Conservation (phyloP, 2,329 filamentous ascomycete species). For the Hysterium pulicare region DNA sequence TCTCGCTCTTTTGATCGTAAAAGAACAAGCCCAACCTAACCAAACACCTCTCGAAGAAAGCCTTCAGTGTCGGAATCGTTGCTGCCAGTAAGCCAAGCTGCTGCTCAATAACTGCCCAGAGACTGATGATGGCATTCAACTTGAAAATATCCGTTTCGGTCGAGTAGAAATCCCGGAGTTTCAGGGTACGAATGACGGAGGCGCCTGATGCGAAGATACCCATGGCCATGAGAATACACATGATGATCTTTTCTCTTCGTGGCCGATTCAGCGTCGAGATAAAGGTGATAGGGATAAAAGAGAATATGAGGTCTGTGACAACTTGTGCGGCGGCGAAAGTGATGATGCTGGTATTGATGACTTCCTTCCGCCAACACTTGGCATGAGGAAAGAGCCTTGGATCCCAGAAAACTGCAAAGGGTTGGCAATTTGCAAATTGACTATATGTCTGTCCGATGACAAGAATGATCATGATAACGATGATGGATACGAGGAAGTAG, state of each 20-base stretch:
- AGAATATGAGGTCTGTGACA: conserved; percentile 17
- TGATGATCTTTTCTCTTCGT: conserved; percentile 20
- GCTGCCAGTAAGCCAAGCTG: conserved; percentile 26
- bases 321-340: conserved; percentile 17
- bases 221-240: conserved; percentile 20
- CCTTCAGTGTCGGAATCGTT: conserved; percentile 25
- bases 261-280: conserved; percentile 19
- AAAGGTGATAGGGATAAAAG: conserved; percentile 19
- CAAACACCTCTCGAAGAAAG: conserved; percentile 15
- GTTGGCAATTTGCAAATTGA: conserved; percentile 25
- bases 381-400: conserved; percentile 13
- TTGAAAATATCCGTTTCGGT: conserved; percentile 16
- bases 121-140: conserved; percentile 15
- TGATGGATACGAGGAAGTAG: conserved; percentile 17
- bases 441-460: conserved; percentile 18
- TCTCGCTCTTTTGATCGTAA: conserved; percentile 17
- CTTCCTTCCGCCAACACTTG: conserved; percentile 11
- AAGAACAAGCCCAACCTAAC: conserved; percentile 15
- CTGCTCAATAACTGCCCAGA: conserved; percentile 24
- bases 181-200: conserved; percentile 21
- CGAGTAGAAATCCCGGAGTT: conserved; percentile 16
- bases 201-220: conserved; percentile 19
- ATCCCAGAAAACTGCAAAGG: conserved; percentile 25
- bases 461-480: conserved; percentile 15
- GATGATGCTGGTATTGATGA: conserved; percentile 24